Evolutionary conservation across 148 eudicot genomes (phyloP).

Genomic region (Arbutus unedo): DNA sequence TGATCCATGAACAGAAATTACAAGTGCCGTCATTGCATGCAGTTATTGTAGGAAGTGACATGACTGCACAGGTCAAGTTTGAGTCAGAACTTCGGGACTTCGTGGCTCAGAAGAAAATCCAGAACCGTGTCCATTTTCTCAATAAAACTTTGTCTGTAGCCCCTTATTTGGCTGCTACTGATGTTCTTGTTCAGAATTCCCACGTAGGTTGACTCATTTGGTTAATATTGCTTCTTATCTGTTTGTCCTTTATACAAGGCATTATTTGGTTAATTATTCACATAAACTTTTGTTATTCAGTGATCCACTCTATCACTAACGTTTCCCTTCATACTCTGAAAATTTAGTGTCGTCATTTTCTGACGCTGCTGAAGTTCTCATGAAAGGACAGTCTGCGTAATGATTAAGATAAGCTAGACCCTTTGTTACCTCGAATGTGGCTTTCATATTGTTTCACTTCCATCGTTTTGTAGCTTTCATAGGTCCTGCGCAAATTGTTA

Average conservation of each 20-base stretch:
- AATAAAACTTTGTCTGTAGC: slow-evolving; percentile 88
- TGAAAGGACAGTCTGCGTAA: neutral
- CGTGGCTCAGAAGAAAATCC: slow-evolving; percentile 62
- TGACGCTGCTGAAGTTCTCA: neutral
- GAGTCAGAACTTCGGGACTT: slow-evolving; percentile 84
- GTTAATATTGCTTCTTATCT: neutral
- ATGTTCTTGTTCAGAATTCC: slow-evolving; percentile 94
- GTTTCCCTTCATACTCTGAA: neutral
- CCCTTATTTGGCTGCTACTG: slow-evolving; percentile 86
- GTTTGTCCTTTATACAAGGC: neutral
- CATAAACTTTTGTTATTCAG: neutral
- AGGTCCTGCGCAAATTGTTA: too few relatives aligned
- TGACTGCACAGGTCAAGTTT: slow-evolving; percentile 84
- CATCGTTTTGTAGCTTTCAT: neutral
- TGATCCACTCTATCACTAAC: neutral
- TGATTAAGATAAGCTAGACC: neutral
- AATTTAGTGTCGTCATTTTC: neutral
- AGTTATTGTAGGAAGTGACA: slow-evolving; percentile 92
- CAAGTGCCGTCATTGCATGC: slow-evolving; percentile 90
- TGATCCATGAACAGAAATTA: slow-evolving; percentile 71
- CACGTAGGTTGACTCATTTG: slow-evolving; percentile 45
- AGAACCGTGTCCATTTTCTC: slow-evolving; percentile 81
- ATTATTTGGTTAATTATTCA: neutral
- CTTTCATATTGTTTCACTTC: neutral
- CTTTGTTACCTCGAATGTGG: slow-evolving; percentile 7